These are phyloP conservation scores for Penicillium sp. DNA, from an alignment of 2,329 filamentous ascomycete genomes.

Conservation along the genomic window DNA sequence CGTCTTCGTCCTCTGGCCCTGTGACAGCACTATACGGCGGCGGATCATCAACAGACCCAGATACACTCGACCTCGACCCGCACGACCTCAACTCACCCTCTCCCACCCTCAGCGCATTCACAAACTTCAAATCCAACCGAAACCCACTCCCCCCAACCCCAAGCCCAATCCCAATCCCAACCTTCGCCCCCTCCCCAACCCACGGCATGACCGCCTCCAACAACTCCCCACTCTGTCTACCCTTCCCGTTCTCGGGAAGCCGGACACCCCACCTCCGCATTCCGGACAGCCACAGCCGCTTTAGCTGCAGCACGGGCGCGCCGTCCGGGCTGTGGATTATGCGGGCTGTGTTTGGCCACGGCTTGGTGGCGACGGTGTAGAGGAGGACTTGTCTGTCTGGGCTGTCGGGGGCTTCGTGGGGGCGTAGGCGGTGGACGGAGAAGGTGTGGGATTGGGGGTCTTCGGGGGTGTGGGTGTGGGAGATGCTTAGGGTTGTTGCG, in stretches of 20 bases:
- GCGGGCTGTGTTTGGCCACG: constrained; percentile 20
- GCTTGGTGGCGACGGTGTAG: constrained; percentile 18
- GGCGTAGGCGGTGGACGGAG: constrained; percentile 17
- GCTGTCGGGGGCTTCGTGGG: constrained; percentile 17
- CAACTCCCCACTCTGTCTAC: no score
- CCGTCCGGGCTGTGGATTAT: constrained; percentile 15
- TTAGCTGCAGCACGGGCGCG: constrained; percentile 16
- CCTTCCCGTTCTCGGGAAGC: neutral
- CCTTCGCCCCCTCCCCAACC: neutral
- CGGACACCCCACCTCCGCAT: neutral
- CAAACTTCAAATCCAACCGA: constrained; percentile 8
- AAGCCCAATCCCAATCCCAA: constrained; percentile 12
- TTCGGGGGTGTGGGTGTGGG: constrained; percentile 12
- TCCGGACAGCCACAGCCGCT: constrained; percentile 13
- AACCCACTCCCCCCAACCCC: constrained; percentile 9
- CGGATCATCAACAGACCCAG: constrained; percentile 4
- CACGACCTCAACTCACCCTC: neutral
- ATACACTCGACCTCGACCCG: no score
- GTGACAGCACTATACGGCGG: constrained; percentile 15
- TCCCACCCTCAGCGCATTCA: constrained; percentile 14
- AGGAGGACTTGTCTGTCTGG: constrained; percentile 16
- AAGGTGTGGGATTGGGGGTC: constrained; percentile 15
- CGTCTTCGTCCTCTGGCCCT: neutral
- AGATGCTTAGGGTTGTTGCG: constrained; percentile 21
- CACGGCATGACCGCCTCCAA: neutral